A percentile compares a stretch with the other conserved stretches of the same genome.
Evolutionary conservation across 768 basidiomycete species (phyloP).

Genomic region (Mycena metata): DNA sequence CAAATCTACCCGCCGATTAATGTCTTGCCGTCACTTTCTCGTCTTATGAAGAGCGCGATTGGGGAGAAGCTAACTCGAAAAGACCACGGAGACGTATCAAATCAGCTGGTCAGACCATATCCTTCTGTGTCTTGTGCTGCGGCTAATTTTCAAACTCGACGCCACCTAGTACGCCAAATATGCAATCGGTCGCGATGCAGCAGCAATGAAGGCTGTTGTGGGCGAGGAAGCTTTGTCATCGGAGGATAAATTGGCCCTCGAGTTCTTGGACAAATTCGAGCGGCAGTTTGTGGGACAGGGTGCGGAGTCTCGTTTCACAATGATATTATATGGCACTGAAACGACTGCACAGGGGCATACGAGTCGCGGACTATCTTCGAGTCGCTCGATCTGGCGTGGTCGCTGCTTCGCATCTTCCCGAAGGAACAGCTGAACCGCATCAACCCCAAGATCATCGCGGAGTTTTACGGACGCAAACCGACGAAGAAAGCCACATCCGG

Average conservation of each 20-base stretch:
- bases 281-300: conserved; percentile 98
- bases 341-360: conserved; percentile 75
- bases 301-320: conserved; percentile 48
- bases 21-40: conserved; percentile 97
- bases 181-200: conserved; percentile 96
- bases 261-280: conserved; percentile 99
- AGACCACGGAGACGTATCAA: conserved; percentile 99
- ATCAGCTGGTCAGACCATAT: conserved; percentile 83
- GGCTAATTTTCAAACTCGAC: conserved; percentile 44
- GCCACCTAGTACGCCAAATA: conserved; percentile 91
- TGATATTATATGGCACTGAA: conserved; percentile 26
- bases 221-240: conserved; percentile 96
- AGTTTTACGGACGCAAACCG: conserved; percentile 91
- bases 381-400: conserved; percentile 97
- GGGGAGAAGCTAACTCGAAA: conserved; percentile 97
- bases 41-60: conserved; percentile 99
- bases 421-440: conserved; percentile 99
- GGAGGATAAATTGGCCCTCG: conserved; percentile 96
- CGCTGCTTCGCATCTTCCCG: conserved; percentile 96
- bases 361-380: conserved; percentile 98
- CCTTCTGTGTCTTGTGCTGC: conserved; percentile 36
- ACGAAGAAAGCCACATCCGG: conserved; percentile 71
- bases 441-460: conserved; percentile 94
- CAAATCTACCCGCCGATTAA: conserved; percentile 99
- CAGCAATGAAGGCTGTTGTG: conserved; percentile 99